Evolutionary conservation across 441 rosid species (phyloP).

Genomic region (Populus hybrid): DNA sequence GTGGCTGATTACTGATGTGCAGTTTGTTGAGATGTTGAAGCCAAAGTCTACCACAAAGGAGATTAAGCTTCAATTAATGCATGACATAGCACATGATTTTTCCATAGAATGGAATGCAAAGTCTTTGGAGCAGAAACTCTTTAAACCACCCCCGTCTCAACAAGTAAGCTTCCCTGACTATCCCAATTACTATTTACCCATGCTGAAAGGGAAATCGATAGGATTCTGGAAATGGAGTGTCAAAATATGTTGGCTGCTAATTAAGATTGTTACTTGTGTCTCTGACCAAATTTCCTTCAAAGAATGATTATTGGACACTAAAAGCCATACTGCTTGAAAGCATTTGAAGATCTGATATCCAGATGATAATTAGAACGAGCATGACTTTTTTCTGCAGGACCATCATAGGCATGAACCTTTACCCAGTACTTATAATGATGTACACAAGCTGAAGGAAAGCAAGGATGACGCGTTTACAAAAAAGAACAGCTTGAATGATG

Average conservation of each 20-base stretch:
- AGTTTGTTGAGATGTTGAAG: constrained; percentile 56
- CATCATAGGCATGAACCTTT: constrained; percentile 11
- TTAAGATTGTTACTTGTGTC: not conserved
- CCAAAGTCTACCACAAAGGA: constrained; percentile 50
- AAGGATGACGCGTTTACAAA: not conserved
- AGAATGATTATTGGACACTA: not conserved
- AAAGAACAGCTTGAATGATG: not conserved
- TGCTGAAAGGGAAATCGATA: not conserved
- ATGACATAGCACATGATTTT: constrained; percentile 53
- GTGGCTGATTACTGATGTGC: not conserved
- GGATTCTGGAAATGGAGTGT: not conserved
- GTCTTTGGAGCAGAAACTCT: constrained; percentile 54
- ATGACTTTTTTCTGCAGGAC: constrained; percentile 16
- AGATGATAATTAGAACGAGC: not conserved
- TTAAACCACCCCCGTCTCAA: constrained; percentile 29
- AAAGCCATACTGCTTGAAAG: not conserved
- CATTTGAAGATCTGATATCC: not conserved
- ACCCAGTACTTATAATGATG: not conserved
- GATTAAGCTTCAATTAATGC: constrained; percentile 59
- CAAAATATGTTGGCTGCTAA: not conserved
- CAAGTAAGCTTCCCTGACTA: constrained; percentile 33
- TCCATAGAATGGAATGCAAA: constrained; percentile 61
- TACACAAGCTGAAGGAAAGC: not conserved
- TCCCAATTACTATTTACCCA: not conserved
- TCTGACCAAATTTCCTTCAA: not conserved